These are phyloP conservation scores for Erodium texanum DNA, from an alignment of 441 rosid genomes.

Conservation along the genomic window DNA sequence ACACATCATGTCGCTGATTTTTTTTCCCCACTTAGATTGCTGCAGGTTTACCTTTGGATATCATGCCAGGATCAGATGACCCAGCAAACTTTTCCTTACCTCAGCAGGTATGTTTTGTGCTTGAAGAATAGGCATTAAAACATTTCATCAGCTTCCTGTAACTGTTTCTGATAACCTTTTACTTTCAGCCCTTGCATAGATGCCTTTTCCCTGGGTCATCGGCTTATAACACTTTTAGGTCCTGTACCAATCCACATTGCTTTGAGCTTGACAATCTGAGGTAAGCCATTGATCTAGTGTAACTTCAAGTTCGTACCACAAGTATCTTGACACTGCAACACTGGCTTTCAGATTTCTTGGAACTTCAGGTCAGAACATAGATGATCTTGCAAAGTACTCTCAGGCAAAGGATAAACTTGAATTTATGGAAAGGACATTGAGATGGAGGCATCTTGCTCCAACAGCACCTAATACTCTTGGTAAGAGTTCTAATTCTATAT, in stretches of 20 bases:
- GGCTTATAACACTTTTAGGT: slow-evolving; percentile 71
- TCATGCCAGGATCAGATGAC: slow-evolving; percentile 88
- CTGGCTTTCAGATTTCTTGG: slow-evolving; percentile 69
- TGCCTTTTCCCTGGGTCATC: slow-evolving; percentile 92
- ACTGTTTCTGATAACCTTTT: slow-evolving; percentile 20
- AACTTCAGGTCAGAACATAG: slow-evolving; percentile 94
- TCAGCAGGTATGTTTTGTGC: slow-evolving; percentile 59
- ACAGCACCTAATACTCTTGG: slow-evolving; percentile 97
- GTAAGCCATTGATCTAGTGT: slow-evolving; percentile 27
- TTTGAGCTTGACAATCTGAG: slow-evolving; percentile 80
- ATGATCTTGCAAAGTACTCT: slow-evolving; percentile 82
- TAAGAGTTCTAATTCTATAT: slow-evolving; percentile 16
- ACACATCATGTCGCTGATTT: slow-evolving; percentile 14
- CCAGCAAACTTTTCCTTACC: slow-evolving; percentile 92
- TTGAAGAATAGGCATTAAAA: slow-evolving; percentile 3
- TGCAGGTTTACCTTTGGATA: slow-evolving; percentile 79
- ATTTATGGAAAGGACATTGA: slow-evolving; percentile 81
- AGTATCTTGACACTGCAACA: slow-evolving; percentile 10
- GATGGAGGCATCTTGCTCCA: slow-evolving; percentile 96
- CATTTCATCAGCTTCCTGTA: slow-evolving; percentile 5
- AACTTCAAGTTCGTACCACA: neutral
- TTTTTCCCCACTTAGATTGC: slow-evolving; percentile 48
- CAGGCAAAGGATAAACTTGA: slow-evolving; percentile 71
- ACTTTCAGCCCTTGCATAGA: slow-evolving; percentile 68
- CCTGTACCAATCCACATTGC: slow-evolving; percentile 91